Base-by-base conservation (phyloP, 805 yeast species). In the Starmerella powellii region DNA sequence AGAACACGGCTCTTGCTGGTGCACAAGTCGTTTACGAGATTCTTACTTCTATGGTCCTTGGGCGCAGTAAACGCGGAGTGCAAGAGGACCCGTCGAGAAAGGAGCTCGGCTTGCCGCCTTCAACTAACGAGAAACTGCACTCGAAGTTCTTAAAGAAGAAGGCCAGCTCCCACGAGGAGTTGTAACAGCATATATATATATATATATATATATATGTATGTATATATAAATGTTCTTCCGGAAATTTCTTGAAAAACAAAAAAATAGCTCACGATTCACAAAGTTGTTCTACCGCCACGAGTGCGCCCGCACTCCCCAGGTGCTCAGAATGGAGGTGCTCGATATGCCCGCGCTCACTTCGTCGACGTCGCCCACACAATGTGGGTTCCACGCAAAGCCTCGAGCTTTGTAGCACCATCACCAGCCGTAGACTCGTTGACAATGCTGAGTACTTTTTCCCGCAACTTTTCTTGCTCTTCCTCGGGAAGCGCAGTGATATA, bases 21-120 rank as follows among this genome's bases (percentile, higher is more conserved):
- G 76, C 80, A 2, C 78, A 76, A 45, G 74, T 75, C 37, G 73
- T 76, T 1, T 80, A 63, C 60, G 93, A 82, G 58, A 53, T 82
- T 31, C 59, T 81, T 40, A 79, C 91, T 12, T 72, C 74, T 45
- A 81, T 82, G 84, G 86, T 80, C 13, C 73, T 77, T 56, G 74
- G 34, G 23, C 47, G 53, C 31, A 20, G 46, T 11, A 18, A 23
- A 29, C n/a, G 23, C 23, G 40, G 31, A 3, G 36, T 39, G n/a
- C 38, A 17, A 13, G 16, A 8, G 13, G 47, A 48, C 74, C 42
- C 55, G 46, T 34, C 48, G 35, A 34, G 54, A 37, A 24, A 33
- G 33, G 48, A 37, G 44, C 42, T 48, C 15, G 46, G 48, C 5
- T 29, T 48, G n/a, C 45, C 35, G 17, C 34, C 41, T 19, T 38